A percentile compares a stretch with the other conserved stretches of the same genome.
Evolutionary conservation across 140 eudicot genomes (phyloP).

Genomic region (Flaveria floridana): DNA sequence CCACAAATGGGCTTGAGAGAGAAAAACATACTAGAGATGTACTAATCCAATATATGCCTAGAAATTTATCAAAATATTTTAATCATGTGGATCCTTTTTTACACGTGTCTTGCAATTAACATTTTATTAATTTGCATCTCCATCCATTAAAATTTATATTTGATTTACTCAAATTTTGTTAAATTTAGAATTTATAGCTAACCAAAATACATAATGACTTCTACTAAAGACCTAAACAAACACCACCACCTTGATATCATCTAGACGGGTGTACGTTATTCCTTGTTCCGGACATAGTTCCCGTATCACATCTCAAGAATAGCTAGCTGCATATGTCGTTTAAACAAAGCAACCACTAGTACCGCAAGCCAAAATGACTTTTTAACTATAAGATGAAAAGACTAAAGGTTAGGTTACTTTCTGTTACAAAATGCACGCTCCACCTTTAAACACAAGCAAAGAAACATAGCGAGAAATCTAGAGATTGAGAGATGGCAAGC

Average conservation of each 20-base stretch:
- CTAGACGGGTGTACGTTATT: not conserved
- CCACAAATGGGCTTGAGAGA: too few species aligned
- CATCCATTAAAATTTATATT: too few species aligned
- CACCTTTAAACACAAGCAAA: slow-evolving; percentile 19
- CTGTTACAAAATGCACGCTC: not conserved
- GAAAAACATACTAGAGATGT: too few species aligned
- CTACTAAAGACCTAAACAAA: not conserved
- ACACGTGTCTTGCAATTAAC: too few species aligned
- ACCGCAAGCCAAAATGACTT: not conserved
- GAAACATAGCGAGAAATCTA: not conserved
- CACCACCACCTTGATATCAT: not conserved
- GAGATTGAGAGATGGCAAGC: slow-evolving; percentile 21
- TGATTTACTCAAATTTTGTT: too few species aligned
- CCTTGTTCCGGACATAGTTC: not conserved
- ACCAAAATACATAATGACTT: not conserved
- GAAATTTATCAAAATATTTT: too few species aligned
- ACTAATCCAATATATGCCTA: too few species aligned
- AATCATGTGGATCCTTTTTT: too few species aligned
- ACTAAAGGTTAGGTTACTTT: not conserved
- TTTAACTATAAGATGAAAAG: not conserved
- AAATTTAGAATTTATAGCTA: not conserved
- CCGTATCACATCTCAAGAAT: not conserved
- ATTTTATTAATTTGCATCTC: too few species aligned
- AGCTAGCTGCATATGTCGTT: not conserved
- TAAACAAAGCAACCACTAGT: not conserved